Percentiles rank a stretch among this genome's conserved stretches.
Evolutionary conservation across 331 rosid species (phyloP).

Genomic region (Saraca asoca): DNA sequence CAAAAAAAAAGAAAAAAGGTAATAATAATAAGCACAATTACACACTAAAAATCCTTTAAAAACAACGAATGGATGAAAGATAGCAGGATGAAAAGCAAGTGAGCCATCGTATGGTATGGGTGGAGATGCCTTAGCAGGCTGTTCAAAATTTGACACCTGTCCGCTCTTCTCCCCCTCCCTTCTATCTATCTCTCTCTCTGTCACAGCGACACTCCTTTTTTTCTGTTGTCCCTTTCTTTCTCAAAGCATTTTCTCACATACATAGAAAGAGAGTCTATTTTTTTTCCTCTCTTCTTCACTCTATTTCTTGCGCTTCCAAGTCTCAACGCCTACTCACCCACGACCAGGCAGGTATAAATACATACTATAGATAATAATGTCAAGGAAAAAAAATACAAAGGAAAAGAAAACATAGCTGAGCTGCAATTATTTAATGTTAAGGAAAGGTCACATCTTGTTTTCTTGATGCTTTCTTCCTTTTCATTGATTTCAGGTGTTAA

Average conservation of each 20-base stretch:
- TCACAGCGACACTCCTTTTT: slow-evolving; percentile 28
- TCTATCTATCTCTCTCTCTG: neutral
- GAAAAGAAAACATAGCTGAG: too few relatives aligned
- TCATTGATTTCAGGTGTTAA: slow-evolving; percentile 48
- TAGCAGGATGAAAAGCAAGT: too few relatives aligned
- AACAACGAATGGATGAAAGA: too few relatives aligned
- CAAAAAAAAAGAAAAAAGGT: too few relatives aligned
- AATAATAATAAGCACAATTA: too few relatives aligned
- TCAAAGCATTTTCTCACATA: slow-evolving; percentile 1
- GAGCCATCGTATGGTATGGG: too few relatives aligned
- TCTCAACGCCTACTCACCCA: slow-evolving; percentile 3
- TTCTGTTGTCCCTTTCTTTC: too few relatives aligned
- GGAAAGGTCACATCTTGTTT: slow-evolving; percentile 37
- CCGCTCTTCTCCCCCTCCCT: slow-evolving; percentile 24
- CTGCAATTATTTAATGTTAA: slow-evolving; percentile 32
- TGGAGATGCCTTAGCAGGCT: too few relatives aligned
- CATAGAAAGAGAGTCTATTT: neutral
- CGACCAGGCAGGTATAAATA: too few relatives aligned
- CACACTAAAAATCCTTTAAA: too few relatives aligned
- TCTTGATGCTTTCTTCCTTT: slow-evolving; percentile 39
- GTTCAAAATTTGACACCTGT: slow-evolving; percentile 30
- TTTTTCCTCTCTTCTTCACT: neutral
- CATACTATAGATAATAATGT: too few relatives aligned
- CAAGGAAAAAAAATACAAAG: too few relatives aligned
- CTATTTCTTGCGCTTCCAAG: neutral